phyloP scores from a whole-genome alignment of 495 filamentous ascomycete species.

The Cladorrhinum samala region DNA sequence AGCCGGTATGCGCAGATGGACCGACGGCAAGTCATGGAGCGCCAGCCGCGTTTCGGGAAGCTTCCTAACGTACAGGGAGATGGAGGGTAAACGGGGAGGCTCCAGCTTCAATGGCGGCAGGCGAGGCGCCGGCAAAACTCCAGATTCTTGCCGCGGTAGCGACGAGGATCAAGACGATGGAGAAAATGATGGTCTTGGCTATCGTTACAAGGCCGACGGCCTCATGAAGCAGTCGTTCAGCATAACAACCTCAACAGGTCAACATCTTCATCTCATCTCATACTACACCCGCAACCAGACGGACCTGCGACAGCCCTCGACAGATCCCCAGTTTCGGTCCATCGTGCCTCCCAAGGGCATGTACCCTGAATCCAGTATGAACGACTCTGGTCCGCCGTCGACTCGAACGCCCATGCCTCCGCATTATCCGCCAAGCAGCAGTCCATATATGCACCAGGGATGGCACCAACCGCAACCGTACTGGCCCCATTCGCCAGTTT shows the following conservation, averaged over 20 bases:
- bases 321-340: slow-evolving; percentile 72
- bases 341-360: slow-evolving; percentile 84
- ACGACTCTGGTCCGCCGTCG: slow-evolving; percentile 53
- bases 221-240: slow-evolving; percentile 99
- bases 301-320: slow-evolving; percentile 69
- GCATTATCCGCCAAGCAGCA: slow-evolving; percentile 37
- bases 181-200: slow-evolving; percentile 72
- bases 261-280: slow-evolving; percentile 94
- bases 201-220: slow-evolving; percentile 93
- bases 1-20: slow-evolving; percentile 97
- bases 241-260: slow-evolving; percentile 83
- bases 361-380: slow-evolving; percentile 95
- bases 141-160: slow-evolving; percentile 69
- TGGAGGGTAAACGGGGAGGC: slow-evolving; percentile 83
- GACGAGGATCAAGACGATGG: slow-evolving; percentile 78
- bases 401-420: slow-evolving; percentile 46
- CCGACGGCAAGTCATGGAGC: slow-evolving; percentile 98
- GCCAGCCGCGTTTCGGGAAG: slow-evolving; percentile 95
- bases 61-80: slow-evolving; percentile 95
- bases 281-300: slow-evolving; percentile 79
- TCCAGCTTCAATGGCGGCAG: slow-evolving; percentile 49
- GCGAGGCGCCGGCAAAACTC: slow-evolving; percentile 62
- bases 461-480: slow-evolving; percentile 34
- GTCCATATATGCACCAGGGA: slow-evolving; percentile 3
- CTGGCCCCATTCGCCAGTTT: slow-evolving; percentile 60